Evolutionary conservation across 1,139 yeast genomes (phyloP), one percentile per base, ranked within the genome.

Genomic region (Scheffersomyces segobiensis): DNA sequence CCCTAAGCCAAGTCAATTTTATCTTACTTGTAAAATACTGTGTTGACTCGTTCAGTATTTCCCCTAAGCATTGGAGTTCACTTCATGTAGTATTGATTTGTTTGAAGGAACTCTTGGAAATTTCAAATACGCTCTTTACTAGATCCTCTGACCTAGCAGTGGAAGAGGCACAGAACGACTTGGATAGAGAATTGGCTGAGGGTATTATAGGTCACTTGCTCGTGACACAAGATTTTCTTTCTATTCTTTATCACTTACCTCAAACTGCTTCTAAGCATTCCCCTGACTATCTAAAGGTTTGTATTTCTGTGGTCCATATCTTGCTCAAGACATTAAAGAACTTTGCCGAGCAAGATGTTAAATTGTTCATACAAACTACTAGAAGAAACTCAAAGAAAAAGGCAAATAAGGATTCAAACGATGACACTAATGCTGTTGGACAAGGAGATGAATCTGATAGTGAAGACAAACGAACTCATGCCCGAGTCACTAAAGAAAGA

Each of bases 11-110:
- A 60, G 84, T 87, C 46, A 83, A 87, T 55, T 86, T 92, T 59
- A 81, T 86, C 52, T 77, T 89, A 50, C 78, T 91, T 39, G 78
- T 87, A 53, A 81, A 84, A 20, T 78, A 84, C 60, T 75, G 92
- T 69, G 75, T 88, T 50, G 82, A 80, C 22, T 82, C 89, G 10
- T 75, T 71, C 56, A 32, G 42, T 14, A 32, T 32, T 32, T 86
- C 83, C 19, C 76, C 81, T 4, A 80, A 73, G 67, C 73, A 78
- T 52, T 85, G 87, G 85, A 79, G 82, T 56, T 79, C 87, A 0
- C 79, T 89, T 2, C 93, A 90, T 64, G 91, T 93, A 0, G 85
- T 89, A 0, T 83, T 91, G 84, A 78, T 86, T 50, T 85, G 93
- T 59, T 86, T 91, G 67, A 82, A 83, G 50, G 91, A 91, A 62